Percentiles rank a stretch among this genome's conserved stretches.
Evolutionary conservation across 2,329 filamentous ascomycete genomes (phyloP).

Genomic region (Colletotrichum paranaense): DNA sequence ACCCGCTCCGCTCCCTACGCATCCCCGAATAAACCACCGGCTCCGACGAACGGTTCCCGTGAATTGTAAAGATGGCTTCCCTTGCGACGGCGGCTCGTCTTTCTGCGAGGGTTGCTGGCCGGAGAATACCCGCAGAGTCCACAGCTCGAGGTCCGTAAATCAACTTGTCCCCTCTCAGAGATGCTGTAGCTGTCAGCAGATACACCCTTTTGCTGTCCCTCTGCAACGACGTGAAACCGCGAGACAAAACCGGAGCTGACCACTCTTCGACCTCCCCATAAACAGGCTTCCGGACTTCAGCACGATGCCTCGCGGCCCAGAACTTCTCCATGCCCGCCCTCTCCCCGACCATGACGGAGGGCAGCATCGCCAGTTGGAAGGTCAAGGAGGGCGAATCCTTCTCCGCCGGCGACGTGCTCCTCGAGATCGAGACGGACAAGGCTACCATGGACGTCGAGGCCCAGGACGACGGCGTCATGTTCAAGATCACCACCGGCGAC

Average conservation of each 20-base stretch:
- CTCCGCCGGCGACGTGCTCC: slow-evolving; percentile 83
- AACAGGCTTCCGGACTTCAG: slow-evolving; percentile 73
- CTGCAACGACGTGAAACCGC: not conserved
- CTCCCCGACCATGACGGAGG: slow-evolving; percentile 94
- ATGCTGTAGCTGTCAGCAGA: not conserved
- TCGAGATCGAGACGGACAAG: slow-evolving; percentile 96
- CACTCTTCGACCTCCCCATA: not conserved
- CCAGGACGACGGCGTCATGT: slow-evolving; percentile 86
- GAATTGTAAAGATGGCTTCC: slow-evolving; percentile 70
- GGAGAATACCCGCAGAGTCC: slow-evolving; percentile 65
- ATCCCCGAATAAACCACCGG: not conserved
- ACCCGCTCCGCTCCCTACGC: not conserved
- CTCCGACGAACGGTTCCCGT: not conserved
- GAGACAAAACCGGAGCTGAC: slow-evolving; percentile 16
- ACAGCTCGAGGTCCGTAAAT: slow-evolving; percentile 65
- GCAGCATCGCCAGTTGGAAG: slow-evolving; percentile 87
- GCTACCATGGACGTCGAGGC: slow-evolving; percentile 95
- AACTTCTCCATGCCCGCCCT: slow-evolving; percentile 94
- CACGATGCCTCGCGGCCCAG: slow-evolving; percentile 76
- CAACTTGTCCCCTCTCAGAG: slow-evolving; percentile 17
- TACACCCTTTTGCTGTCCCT: not conserved
- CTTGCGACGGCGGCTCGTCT: slow-evolving; percentile 72
- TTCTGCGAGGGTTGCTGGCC: slow-evolving; percentile 68
- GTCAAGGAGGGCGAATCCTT: slow-evolving; percentile 90
- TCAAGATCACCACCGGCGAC: slow-evolving; percentile 82